Percentiles rank a stretch among this genome's conserved stretches.
phyloP scores from a whole-genome alignment of 2,329 filamentous ascomycete genomes.

The Colletotrichum sp. region DNA sequence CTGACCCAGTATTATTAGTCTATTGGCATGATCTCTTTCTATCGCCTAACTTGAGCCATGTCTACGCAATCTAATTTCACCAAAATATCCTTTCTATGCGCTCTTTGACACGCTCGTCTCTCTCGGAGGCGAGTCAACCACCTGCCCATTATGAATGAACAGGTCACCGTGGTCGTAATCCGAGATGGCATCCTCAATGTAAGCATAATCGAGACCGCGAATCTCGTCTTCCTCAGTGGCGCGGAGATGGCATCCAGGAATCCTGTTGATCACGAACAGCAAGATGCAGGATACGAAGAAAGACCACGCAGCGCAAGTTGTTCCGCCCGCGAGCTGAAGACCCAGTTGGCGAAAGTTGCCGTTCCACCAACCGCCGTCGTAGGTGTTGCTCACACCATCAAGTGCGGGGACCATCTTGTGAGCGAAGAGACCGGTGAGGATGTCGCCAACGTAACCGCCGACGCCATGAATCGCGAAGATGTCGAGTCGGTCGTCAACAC shows the following conservation, averaged over 20 bases:
- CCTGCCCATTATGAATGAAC: constrained; percentile 4
- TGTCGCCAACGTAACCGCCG: constrained; percentile 61
- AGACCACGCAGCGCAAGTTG: constrained; percentile 58
- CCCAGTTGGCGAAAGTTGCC: constrained; percentile 60
- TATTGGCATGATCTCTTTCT: neutral
- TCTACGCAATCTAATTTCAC: neutral
- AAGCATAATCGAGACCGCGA: constrained; percentile 50
- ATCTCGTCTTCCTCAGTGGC: constrained; percentile 60
- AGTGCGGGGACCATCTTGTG: constrained; percentile 52
- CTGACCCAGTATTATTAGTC: neutral
- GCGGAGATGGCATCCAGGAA: constrained; percentile 60
- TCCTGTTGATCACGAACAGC: constrained; percentile 60
- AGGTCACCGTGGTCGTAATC: constrained; percentile 4
- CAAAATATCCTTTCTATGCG: neutral
- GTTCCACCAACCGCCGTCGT: constrained; percentile 55
- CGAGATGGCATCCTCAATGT: constrained; percentile 27
- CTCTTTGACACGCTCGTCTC: neutral
- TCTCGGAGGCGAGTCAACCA: neutral
- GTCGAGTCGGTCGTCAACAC: constrained; percentile 62
- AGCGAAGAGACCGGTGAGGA: constrained; percentile 64
- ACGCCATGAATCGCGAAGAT: constrained; percentile 66
- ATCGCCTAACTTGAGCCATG: neutral
- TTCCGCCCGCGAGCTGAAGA: constrained; percentile 61
- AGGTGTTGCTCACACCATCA: constrained; percentile 50
- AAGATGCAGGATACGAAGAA: constrained; percentile 57